These are phyloP conservation scores for Juglanconis oblonga DNA, from an alignment of 2,329 filamentous ascomycete species.

Conservation along the genomic window DNA sequence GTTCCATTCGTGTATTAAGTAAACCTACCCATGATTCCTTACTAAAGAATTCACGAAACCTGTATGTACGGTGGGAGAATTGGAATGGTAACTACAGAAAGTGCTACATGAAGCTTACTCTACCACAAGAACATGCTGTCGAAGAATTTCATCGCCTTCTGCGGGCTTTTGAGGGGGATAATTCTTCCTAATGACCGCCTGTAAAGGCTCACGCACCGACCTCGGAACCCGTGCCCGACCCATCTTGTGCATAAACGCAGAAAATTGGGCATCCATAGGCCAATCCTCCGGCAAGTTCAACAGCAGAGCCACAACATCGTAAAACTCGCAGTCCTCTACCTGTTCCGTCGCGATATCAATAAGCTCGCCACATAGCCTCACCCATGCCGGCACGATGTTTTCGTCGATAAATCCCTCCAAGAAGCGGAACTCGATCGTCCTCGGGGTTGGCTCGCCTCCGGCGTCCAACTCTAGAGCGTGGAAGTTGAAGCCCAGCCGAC, in stretches of 20 bases:
- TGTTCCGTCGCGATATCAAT: slow-evolving; percentile 23
- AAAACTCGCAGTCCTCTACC: slow-evolving; percentile 10
- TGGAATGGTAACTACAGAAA: neutral
- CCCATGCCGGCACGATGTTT: slow-evolving; percentile 31
- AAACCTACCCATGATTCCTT: too few species aligned
- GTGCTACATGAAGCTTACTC: neutral
- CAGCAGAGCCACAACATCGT: slow-evolving; percentile 9
- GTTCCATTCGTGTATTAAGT: too few species aligned
- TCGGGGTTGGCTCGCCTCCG: slow-evolving; percentile 20
- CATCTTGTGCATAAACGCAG: slow-evolving; percentile 1
- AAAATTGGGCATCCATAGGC: slow-evolving; percentile 7
- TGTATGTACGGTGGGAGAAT: neutral
- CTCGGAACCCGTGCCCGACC: neutral
- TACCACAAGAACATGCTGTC: neutral
- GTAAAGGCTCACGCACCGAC: slow-evolving; percentile 2
- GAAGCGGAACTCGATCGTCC: slow-evolving; percentile 38
- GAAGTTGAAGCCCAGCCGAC: slow-evolving; percentile 40
- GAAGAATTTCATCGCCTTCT: neutral
- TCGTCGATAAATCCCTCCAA: slow-evolving; percentile 33
- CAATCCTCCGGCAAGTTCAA: slow-evolving; percentile 1
- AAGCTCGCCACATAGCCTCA: slow-evolving; percentile 31
- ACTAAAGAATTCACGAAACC: too few species aligned
- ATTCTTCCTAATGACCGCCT: slow-evolving; percentile 5
- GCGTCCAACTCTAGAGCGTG: slow-evolving; percentile 29
- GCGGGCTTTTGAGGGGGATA: neutral